phyloP scores from a whole-genome alignment of 2,329 filamentous ascomycete genomes.

The Cadophora gregata region DNA sequence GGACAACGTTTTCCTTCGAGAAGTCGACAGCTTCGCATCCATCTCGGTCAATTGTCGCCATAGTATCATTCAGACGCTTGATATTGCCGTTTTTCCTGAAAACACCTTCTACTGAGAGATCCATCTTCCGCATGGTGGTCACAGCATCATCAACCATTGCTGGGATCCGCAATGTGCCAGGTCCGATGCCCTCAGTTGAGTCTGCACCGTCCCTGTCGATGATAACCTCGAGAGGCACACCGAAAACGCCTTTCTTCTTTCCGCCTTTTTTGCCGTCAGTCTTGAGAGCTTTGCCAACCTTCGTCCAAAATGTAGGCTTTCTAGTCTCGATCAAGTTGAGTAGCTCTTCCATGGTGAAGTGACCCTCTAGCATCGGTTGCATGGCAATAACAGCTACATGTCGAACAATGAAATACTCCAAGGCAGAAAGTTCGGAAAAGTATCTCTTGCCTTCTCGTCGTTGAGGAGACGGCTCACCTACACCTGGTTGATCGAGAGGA shows the following conservation, averaged over 20 bases:
- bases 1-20: constrained; percentile 87
- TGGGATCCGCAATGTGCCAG: constrained; percentile 87
- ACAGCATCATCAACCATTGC: constrained; percentile 95
- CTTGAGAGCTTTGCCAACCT: constrained; percentile 95
- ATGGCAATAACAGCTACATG: constrained; percentile 95
- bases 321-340: constrained; percentile 91
- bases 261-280: constrained; percentile 77
- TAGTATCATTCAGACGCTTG: constrained; percentile 85
- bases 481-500: constrained; percentile 53
- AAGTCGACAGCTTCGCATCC: constrained; percentile 87
- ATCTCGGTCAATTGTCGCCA: constrained; percentile 83
- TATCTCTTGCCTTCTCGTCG: constrained; percentile 69
- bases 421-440: constrained; percentile 92
- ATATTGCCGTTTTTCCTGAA: constrained; percentile 99
- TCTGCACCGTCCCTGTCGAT: constrained; percentile 94
- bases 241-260: constrained; percentile 95
- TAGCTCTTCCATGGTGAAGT: constrained; percentile 94
- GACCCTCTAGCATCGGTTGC: constrained; percentile 86
- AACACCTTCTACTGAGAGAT: constrained; percentile 97
- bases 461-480: constrained; percentile 59
- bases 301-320: constrained; percentile 97
- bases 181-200: constrained; percentile 95
- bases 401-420: constrained; percentile 97
- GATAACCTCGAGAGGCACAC: constrained; percentile 84
- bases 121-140: constrained; percentile 96